Base-by-base conservation (phyloP, 106 monocot genomes). In the Apostasia shenzhenica region DNA sequence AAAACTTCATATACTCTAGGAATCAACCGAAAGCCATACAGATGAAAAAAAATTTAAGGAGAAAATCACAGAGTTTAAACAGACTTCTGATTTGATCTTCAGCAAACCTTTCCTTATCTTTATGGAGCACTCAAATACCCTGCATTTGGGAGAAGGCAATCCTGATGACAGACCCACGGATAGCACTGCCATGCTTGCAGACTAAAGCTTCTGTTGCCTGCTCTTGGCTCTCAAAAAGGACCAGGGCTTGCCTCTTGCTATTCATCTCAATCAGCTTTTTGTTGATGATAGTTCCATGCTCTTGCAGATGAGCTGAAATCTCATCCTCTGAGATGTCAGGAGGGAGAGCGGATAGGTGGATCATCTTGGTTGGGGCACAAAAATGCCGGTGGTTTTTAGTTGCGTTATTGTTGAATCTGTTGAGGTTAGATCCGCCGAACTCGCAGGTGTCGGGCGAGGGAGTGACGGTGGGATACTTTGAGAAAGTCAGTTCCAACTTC, bases 111-210 rank as follows among this genome's bases (percentile, higher is more conserved):
- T 26, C 26, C 26, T 26, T 26, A 0, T 26, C 26, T 26, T 26
- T 26, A 26, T 26, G 56, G 8, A 2, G 1, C 13, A 56, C 1
- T 64, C 64, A 92, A 60, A 93, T 89, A 70, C 65, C 82, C 80
- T 89, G 93, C 52, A 93, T 59, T 78, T 93, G 93, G 56, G 93
- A 93, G 75, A 93, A 93, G 56, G 93, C 89, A 63, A 89, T 89
- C 26, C 89, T 79, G 70, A 93, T 86, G 45, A 78, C 54, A 10
- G 73, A 84, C 12, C 86, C 53, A 61, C 84, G 80, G 2, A 93
- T 71, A 49, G 75, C 52, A 63, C 61, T 86, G 5, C 86, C 93
- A 59, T 93, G 89, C 71, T 89, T 93, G 71, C 84, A 89, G n/a
- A 84, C 93, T 8, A 93, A 80, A 11, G 93, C 89, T 47, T 93